Base-by-base conservation (phyloP, 495 filamentous ascomycete species). In the Penicillium malachiteum region DNA sequence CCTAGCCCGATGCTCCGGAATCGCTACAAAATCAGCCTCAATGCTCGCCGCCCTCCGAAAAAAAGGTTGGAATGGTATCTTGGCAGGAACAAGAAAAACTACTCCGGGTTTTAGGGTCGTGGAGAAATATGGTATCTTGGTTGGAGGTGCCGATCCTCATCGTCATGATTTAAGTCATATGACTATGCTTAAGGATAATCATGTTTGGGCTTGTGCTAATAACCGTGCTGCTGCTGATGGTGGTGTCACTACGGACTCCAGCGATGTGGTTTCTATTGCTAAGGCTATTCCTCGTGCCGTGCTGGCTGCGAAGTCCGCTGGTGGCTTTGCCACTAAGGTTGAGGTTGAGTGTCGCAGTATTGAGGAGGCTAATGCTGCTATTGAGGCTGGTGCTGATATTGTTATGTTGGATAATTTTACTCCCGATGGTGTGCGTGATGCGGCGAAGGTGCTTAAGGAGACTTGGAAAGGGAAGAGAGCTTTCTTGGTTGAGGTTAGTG, bases 151-250 rank as follows among this genome's bases (percentile, higher is more conserved):
- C 33, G 94, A 98, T 67, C 83, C 87, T 1, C 95, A 98, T 67
- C 82, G 94, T 12, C 89, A 96, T 71, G 95, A 97, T 71, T 74
- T 98, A 37, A 91, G 87, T 57, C 80, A 85, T 41, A 97, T 98
- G 94, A 91, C 89, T 21, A 98, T 98, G 94, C 79, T 98, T 48
- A 98, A 98, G 76, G 94, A 98, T 72, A 98, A 98, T 68, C 94
- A 98, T 69, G 84, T 98, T 31, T 95, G 90, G 88, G 89, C 90
- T 38, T 86, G 87, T 58, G 81, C 79, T 6, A 82, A 83, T 54
- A 77, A 77, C 50, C 35, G 58, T 3, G 62, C 71, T 7, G 67
- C 69, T 4, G 57, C 55, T 0, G 66, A 65, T 38, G 64, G 64
- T 0, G 54, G 54, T 12, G 53, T 46, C n/a, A n/a, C n/a, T 32